Percentiles rank a stretch among this genome's conserved stretches.
These are phyloP conservation scores for Paratinospora sagittata DNA, from an alignment of 164 flowering plant species.

Conservation along the genomic window DNA sequence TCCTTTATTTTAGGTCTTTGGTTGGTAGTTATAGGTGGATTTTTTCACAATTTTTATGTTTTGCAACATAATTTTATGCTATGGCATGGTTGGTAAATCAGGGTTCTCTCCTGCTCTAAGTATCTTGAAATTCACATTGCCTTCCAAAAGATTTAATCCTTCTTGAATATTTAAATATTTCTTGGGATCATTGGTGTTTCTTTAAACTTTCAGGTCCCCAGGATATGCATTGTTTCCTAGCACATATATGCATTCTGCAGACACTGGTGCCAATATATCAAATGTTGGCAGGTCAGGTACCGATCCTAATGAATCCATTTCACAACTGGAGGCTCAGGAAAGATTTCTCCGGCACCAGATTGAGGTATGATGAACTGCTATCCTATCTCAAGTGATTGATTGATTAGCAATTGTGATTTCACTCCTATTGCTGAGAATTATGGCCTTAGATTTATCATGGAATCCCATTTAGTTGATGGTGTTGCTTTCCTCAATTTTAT, in stretches of 20 bases:
- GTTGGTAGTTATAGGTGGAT: background rate
- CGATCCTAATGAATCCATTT: slow-evolving; percentile 17
- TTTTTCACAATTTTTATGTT: background rate
- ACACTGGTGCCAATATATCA: slow-evolving; percentile 15
- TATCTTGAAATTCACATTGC: background rate
- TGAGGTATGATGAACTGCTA: slow-evolving; percentile 42
- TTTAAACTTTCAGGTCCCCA: slow-evolving; percentile 39
- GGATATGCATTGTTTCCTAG: slow-evolving; percentile 50
- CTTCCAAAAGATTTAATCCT: background rate
- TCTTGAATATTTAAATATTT: background rate
- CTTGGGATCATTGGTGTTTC: background rate
- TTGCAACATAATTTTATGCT: background rate
- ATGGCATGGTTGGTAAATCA: background rate
- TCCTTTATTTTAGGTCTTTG: background rate
- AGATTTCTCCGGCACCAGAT: slow-evolving; percentile 44
- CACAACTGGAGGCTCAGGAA: slow-evolving; percentile 42
- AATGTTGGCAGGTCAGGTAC: slow-evolving; percentile 18
- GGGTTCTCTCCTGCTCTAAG: background rate
- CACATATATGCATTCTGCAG: slow-evolving; percentile 17
- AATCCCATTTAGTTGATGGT: no score
- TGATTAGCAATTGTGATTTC: background rate
- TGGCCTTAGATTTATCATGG: no score
- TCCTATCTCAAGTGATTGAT: background rate
- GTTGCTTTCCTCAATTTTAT: no score
- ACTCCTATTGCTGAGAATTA: background rate